A percentile compares a stretch with the other conserved stretches of the same genome.
Conservation (phyloP, 1,284 basidiomycete genomes). For the Testicularia cyperi region DNA sequence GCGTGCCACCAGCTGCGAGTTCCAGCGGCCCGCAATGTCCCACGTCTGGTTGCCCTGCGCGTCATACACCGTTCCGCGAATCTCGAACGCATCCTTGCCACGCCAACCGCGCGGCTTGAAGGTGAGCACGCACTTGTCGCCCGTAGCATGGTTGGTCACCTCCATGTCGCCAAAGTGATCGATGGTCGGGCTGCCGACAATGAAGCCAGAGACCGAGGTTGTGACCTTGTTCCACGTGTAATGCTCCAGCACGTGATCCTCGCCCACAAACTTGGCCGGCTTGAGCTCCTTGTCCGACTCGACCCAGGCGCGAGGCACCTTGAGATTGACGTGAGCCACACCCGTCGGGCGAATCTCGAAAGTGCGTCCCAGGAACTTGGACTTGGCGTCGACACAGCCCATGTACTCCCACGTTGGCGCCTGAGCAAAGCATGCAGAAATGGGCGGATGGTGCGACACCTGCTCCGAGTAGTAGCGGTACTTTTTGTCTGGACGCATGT, state of each 20-base stretch:
- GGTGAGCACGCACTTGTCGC: slow-evolving; percentile 83
- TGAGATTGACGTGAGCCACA: slow-evolving; percentile 82
- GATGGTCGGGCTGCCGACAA: slow-evolving; percentile 87
- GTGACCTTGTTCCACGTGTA: slow-evolving; percentile 84
- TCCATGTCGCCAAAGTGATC: slow-evolving; percentile 94
- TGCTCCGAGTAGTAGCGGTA: slow-evolving; percentile 93
- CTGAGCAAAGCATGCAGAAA: slow-evolving; percentile 87
- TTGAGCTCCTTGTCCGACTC: slow-evolving; percentile 32
- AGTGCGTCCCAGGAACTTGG: slow-evolving; percentile 70
- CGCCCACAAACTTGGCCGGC: slow-evolving; percentile 5
- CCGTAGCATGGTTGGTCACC: slow-evolving; percentile 87
- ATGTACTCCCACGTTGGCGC: slow-evolving; percentile 86
- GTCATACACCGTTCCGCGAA: slow-evolving; percentile 80
- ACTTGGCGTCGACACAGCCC: slow-evolving; percentile 64
- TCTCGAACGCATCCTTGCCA: slow-evolving; percentile 86
- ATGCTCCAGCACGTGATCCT: slow-evolving; percentile 65
- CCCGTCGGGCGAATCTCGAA: slow-evolving; percentile 97
- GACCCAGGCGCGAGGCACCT: slow-evolving; percentile 63
- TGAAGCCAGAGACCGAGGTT: slow-evolving; percentile 74
- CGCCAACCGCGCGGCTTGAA: slow-evolving; percentile 97
- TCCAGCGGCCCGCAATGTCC: slow-evolving; percentile 95
- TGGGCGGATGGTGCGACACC: slow-evolving; percentile 93
- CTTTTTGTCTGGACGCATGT: slow-evolving; percentile 73
- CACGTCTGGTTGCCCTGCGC: slow-evolving; percentile 71
- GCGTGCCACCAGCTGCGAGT: slow-evolving; percentile 86